Evolutionary conservation across 805 yeast genomes (phyloP), one percentile per base, ranked within the genome.

Genomic region (Blastobotrys americana): DNA sequence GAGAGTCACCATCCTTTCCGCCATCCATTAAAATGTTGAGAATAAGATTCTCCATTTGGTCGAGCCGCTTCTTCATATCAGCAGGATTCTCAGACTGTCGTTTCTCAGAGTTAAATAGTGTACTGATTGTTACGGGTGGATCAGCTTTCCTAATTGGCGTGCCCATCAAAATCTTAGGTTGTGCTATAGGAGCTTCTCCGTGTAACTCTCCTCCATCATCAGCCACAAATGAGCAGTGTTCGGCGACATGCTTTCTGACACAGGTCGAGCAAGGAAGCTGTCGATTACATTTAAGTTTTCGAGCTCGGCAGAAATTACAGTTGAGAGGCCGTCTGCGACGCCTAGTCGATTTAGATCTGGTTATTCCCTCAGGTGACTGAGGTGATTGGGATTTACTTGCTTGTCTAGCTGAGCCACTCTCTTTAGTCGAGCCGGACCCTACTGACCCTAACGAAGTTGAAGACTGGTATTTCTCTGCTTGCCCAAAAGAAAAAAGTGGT

Each of bases 271-370:
- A 63, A 1, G 67, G 67, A 45, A 55, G 59, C 28, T 55, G 56
- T 10, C 64, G 53, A 39, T 61, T 63, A 43, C 67, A 63, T 37
- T 58, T 60, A 15, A 62, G 55, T 47, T 63, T 63, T 19, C 66
- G 49, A 38, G 53, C 53, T 4, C 65, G 57, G 44, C 67, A 63
- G 33, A 55, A 56, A 27, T 48, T 48, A 46, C 67, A 63, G 46
- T 58, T 59, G 20, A 57, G 44, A 10, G 65, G 64, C 6, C 51
- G 54, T 34, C 66, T 37, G 19, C 56, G 52, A n/a, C 65, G 57
- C 19, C 48, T 50, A 33, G 53, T 50, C 20, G 53, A 51, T 46
- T 51, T 25, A 13, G 31, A 8, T 8, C 31, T 8, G 10, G 8
- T 8, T n/a, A n/a, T n/a, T n/a, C n/a, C n/a, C 31, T 25, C 31